Percentiles rank a stretch among this genome's conserved stretches.
Evolutionary conservation across 208 protist genomes (phyloP).

Genomic region (Leishmania braziliensis): DNA sequence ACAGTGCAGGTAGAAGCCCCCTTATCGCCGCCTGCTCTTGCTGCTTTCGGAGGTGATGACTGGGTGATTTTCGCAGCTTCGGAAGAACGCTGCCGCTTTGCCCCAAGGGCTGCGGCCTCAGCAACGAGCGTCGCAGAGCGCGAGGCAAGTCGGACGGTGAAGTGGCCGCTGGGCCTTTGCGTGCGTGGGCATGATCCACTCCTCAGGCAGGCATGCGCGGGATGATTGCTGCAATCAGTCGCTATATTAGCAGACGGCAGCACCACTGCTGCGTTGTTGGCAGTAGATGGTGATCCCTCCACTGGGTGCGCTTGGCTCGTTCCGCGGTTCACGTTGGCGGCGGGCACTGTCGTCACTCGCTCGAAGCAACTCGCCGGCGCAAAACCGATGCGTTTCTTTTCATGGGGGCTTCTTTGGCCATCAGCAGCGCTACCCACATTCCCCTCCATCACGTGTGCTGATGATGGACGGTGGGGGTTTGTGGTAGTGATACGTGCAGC

Average conservation of each 20-base stretch:
- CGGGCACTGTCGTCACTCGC: constrained; percentile 23
- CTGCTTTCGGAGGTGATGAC: background rate
- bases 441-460: background rate
- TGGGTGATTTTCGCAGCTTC: background rate
- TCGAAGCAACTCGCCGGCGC: constrained; percentile 12
- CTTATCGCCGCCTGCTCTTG: background rate
- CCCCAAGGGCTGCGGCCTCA: constrained; percentile 24
- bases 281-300: background rate
- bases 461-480: background rate
- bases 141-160: constrained; percentile 27
- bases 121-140: constrained; percentile 29
- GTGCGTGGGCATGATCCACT: background rate
- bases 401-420: background rate
- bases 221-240: too few relatives aligned
- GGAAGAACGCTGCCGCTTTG: constrained; percentile 13
- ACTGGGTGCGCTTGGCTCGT: background rate
- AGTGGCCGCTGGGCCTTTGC: background rate
- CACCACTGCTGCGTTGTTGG: background rate
- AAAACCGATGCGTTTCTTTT: constrained; percentile 33
- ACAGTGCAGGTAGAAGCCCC: background rate
- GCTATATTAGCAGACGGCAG: background rate
- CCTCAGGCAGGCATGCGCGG: background rate
- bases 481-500: background rate
- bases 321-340: constrained; percentile 29
- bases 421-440: background rate